Percentiles rank a stretch among this genome's conserved stretches.
Conservation (phyloP, 116 monocot species). For the Trichopus zeylanicus region DNA sequence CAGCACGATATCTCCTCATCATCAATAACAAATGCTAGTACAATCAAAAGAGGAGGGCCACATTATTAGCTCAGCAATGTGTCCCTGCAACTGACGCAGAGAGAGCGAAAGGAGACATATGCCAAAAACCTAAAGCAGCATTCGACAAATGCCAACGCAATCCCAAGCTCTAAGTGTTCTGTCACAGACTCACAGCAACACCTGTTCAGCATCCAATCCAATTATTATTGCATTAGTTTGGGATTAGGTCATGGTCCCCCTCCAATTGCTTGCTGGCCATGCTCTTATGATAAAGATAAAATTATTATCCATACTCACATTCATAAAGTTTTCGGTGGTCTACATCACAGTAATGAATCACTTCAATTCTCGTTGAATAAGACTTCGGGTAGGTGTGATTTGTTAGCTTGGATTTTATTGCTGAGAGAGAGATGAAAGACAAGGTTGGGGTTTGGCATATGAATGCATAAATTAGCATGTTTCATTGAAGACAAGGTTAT, state of each 20-base stretch:
- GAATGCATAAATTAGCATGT: too few species aligned
- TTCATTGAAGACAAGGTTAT: too few species aligned
- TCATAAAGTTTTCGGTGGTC: too few species aligned
- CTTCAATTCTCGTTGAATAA: too few species aligned
- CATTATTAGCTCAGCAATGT: neutral
- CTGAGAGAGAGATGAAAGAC: neutral
- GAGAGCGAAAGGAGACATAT: neutral
- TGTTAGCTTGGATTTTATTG: neutral
- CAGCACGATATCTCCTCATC: neutral
- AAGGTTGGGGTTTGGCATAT: neutral
- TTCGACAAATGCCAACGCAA: conserved; percentile 2
- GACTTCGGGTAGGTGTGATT: neutral
- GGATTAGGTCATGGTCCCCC: too few species aligned
- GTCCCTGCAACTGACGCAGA: neutral
- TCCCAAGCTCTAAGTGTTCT: neutral
- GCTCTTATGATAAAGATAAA: too few species aligned
- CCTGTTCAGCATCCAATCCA: neutral
- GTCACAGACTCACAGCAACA: conserved; percentile 2
- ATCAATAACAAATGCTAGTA: neutral
- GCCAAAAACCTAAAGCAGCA: neutral
- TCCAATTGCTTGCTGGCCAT: too few species aligned
- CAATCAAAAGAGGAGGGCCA: neutral
- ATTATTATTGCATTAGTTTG: too few species aligned
- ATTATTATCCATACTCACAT: too few species aligned
- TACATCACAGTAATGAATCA: neutral